Evolutionary conservation across 805 yeast species (phyloP).

Genomic region (Saccharomycopsis olivae): DNA sequence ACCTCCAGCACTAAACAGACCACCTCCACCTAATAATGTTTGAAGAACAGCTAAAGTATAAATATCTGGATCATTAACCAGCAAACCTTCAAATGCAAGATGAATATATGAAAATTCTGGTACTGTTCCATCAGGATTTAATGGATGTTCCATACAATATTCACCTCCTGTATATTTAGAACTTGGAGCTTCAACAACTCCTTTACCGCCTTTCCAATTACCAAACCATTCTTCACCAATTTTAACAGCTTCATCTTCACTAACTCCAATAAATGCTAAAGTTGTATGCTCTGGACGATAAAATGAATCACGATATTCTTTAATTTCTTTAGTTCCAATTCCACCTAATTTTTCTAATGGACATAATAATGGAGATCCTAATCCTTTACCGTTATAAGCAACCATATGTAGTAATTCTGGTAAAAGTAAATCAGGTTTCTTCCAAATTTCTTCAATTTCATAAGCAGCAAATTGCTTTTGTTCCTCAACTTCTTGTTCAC

Average conservation of each 20-base stretch:
- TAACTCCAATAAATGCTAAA: slow-evolving; percentile 80
- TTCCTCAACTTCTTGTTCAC: slow-evolving; percentile 61
- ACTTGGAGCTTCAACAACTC: slow-evolving; percentile 16
- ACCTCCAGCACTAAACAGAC: slow-evolving; percentile 96
- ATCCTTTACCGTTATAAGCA: slow-evolving; percentile 61
- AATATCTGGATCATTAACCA: slow-evolving; percentile 74
- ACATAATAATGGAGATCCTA: slow-evolving; percentile 81
- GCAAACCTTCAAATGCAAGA: slow-evolving; percentile 79
- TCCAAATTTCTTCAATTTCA: slow-evolving; percentile 75
- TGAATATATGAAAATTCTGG: slow-evolving; percentile 81
- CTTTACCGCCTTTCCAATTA: slow-evolving; percentile 34
- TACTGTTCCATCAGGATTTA: slow-evolving; percentile 41
- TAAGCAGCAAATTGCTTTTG: slow-evolving; percentile 65
- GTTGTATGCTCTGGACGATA: slow-evolving; percentile 76
- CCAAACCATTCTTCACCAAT: slow-evolving; percentile 57
- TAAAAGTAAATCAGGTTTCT: slow-evolving; percentile 71
- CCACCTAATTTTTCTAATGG: slow-evolving; percentile 56
- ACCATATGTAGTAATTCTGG: slow-evolving; percentile 87
- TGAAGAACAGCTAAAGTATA: slow-evolving; percentile 88
- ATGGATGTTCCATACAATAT: slow-evolving; percentile 39
- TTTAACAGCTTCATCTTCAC: slow-evolving; percentile 55
- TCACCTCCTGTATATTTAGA: slow-evolving; percentile 55
- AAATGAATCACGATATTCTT: slow-evolving; percentile 46
- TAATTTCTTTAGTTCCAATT: slow-evolving; percentile 31
- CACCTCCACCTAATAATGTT: slow-evolving; percentile 90